Base-by-base conservation (phyloP, 192 early-diverging fungal species). In the Mortierella alpina region DNA sequence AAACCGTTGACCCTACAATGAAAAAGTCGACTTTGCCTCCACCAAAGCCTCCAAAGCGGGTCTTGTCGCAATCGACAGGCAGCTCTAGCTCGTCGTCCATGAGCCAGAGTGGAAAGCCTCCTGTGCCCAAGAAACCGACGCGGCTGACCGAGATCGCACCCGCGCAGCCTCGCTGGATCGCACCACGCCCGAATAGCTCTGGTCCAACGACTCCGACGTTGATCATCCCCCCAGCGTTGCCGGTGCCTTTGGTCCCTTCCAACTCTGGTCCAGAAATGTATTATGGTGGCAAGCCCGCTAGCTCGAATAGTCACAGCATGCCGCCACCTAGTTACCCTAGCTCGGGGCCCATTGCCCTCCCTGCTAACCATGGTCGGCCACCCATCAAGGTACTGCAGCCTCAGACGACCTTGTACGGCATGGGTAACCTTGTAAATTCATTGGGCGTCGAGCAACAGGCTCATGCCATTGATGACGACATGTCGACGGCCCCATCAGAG, bases 391-490 rank as follows among this genome's bases (percentile, higher is more conserved):
- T 68, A 0, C 41, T 80, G 40, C 76, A 79, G 23, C 70, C 70
- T 6, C 77, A 80, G 31, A 44, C 50, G 23, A 48, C 77, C 6
- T 60, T 80, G 2, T 80, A 80, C 15, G 77, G 77, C 20, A 80
- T 80, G 77, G 77, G 77, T 13, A 56, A 57, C 5, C 63, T 80
- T 22, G 54, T 66, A 1, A 80, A 80, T 44, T 68, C 70, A 1
- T n/a, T 80, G 53, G 77, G 77, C 22, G 52, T 80, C 40, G 77
- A 80, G 45, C 70, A 72, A 42, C 77, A 80, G 60, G 42, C 68
- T 9, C 77, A 80, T 39, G 42, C 68, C 7, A 31, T 63, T 31
- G 31, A 31, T 31, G 31, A 31, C 31, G 31, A 31, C 31, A 31
- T 31, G 31, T 31, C 31, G 31, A 31, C 31, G 31, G 31, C 31